phyloP scores from a whole-genome alignment of 352 stramenopile genomes.

The Pythium phragmiticola region DNA sequence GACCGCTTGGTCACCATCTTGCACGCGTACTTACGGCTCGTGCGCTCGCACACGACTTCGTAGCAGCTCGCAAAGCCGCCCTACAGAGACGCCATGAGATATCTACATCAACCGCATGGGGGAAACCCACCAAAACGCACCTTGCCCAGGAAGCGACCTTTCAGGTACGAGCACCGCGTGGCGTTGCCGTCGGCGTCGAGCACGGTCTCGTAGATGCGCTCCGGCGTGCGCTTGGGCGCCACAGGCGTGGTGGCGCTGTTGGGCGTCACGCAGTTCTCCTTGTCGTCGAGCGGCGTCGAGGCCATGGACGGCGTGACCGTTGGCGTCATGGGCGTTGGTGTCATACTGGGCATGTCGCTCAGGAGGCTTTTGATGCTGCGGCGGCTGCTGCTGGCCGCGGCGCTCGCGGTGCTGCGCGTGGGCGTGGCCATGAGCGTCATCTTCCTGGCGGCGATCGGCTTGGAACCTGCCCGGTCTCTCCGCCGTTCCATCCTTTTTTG shows the following conservation, averaged over 20 bases:
- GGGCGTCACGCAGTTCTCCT: slow-evolving; percentile 22
- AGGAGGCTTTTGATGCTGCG: slow-evolving; percentile 8
- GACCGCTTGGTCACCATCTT: slow-evolving; percentile 98
- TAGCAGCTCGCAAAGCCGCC: slow-evolving; percentile 99
- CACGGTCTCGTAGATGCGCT: slow-evolving; percentile 69
- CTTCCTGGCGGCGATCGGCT: not conserved
- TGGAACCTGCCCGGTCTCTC: not conserved
- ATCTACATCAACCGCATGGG: not conserved
- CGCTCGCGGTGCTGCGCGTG: not conserved
- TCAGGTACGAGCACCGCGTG: slow-evolving; percentile 81
- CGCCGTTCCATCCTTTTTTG: not conserved
- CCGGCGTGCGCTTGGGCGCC: slow-evolving; percentile 19
- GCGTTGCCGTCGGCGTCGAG: slow-evolving; percentile 51
- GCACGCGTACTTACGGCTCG: slow-evolving; percentile 92
- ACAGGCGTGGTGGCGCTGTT: not conserved
- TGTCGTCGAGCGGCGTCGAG: slow-evolving; percentile 16
- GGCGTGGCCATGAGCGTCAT: slow-evolving; percentile 1
- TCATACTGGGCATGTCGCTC: slow-evolving; percentile 2
- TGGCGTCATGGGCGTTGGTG: not conserved
- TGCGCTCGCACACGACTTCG: slow-evolving; percentile 92
- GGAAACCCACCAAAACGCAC: slow-evolving; percentile 25
- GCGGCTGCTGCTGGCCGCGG: slow-evolving; percentile 1
- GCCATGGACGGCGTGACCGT: not conserved
- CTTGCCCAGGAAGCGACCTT: slow-evolving; percentile 95
- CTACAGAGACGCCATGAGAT: slow-evolving; percentile 28